phyloP scores from a whole-genome alignment of 257 asterid genomes.

The Solanum phureja region DNA sequence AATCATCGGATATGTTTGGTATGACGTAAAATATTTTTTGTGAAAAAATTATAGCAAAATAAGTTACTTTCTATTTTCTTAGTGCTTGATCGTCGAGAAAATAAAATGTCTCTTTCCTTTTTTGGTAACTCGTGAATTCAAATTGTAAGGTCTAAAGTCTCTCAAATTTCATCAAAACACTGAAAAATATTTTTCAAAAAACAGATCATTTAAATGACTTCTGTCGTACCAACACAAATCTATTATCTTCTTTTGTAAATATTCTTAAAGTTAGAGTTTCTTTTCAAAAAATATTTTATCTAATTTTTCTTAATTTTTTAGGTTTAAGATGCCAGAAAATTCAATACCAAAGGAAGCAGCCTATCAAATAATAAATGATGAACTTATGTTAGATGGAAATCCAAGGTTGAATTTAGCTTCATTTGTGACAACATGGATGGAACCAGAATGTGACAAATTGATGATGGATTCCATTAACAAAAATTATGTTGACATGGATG shows the following conservation, averaged over 20 bases:
- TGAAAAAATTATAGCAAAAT: neutral
- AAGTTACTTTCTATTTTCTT: neutral
- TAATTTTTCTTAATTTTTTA: neutral
- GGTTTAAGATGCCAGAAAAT: slow-evolving; percentile 70
- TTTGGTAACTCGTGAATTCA: too few species aligned
- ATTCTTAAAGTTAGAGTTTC: neutral
- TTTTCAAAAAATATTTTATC: neutral
- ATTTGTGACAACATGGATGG: slow-evolving; percentile 96
- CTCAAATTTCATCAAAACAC: neutral
- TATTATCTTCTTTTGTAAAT: neutral
- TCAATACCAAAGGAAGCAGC: slow-evolving; percentile 97
- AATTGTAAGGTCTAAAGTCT: neutral
- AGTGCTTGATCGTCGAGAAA: neutral
- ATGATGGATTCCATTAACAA: slow-evolving; percentile 71
- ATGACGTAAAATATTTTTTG: neutral
- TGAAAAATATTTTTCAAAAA: neutral
- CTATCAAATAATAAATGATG: slow-evolving; percentile 86
- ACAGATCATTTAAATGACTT: neutral
- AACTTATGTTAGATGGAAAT: slow-evolving; percentile 89
- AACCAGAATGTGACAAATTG: slow-evolving; percentile 87
- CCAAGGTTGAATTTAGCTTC: slow-evolving; percentile 89
- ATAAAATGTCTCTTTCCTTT: too few species aligned
- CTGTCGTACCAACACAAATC: neutral
- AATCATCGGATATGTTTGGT: neutral
- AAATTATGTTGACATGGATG: slow-evolving; percentile 95